Percentiles rank a stretch among this genome's conserved stretches.
Conservation (phyloP, 441 rosid species). For the Populus hybrid region DNA sequence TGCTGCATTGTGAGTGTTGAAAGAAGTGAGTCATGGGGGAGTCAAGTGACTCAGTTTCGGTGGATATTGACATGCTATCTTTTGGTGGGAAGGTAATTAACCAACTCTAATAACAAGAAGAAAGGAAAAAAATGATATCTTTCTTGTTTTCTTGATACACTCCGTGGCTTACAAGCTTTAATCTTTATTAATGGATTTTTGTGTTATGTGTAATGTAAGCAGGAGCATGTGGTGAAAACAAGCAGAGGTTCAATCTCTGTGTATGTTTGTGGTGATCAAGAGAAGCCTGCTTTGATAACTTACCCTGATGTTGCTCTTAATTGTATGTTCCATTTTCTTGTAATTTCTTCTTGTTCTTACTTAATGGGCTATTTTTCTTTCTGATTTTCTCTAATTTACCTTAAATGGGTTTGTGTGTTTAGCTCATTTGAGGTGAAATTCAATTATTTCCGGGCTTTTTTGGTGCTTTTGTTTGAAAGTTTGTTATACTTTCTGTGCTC, state of each 20-base stretch:
- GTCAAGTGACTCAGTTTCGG: conserved; percentile 60
- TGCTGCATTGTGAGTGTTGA: conserved; percentile 2
- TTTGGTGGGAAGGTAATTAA: conserved; percentile 69
- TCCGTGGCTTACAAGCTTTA: conserved; percentile 6
- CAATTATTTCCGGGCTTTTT: not conserved
- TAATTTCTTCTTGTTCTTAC: not conserved
- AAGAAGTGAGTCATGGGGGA: conserved; percentile 44
- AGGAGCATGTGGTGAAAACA: conserved; percentile 80
- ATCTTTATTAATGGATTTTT: conserved; percentile 9
- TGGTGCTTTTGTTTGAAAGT: not conserved
- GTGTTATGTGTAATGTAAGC: conserved; percentile 15
- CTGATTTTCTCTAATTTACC: not conserved
- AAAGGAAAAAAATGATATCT: not conserved
- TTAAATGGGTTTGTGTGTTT: conserved; percentile 8
- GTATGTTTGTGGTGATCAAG: conserved; percentile 67
- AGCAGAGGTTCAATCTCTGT: conserved; percentile 68
- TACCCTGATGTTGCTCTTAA: conserved; percentile 89
- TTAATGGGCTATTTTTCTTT: not conserved
- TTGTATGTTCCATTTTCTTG: conserved; percentile 42
- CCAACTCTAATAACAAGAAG: not conserved
- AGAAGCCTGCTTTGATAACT: conserved; percentile 82
- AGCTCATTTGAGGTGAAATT: not conserved
- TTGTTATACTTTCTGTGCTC: not conserved
- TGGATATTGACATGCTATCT: conserved; percentile 55
- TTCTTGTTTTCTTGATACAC: not conserved